These are phyloP conservation scores for Agapanthus africanus DNA, from an alignment of 106 monocot genomes.

Conservation along the genomic window DNA sequence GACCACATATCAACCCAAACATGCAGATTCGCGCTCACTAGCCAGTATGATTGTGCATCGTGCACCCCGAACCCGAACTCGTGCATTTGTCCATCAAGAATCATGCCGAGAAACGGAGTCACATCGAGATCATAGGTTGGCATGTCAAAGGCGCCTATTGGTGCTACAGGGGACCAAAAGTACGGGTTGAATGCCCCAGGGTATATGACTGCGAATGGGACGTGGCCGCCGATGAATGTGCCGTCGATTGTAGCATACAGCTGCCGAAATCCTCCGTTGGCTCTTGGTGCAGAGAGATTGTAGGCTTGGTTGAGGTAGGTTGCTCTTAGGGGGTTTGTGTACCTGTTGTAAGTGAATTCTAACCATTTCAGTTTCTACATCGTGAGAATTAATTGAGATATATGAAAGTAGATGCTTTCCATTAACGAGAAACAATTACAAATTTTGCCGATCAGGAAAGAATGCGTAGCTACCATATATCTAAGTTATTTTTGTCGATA, in stretches of 20 bases:
- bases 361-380: no score
- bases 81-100: slow-evolving; percentile 26
- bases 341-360: neutral
- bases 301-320: slow-evolving; percentile 2
- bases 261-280: slow-evolving; percentile 42
- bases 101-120: slow-evolving; percentile 34
- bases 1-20: no score
- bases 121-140: slow-evolving; percentile 44
- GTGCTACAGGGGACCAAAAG: slow-evolving; percentile 40
- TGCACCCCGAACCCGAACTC: slow-evolving; percentile 25
- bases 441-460: no score
- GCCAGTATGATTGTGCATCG: slow-evolving; percentile 27
- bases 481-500: no score
- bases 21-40: slow-evolving; percentile 44
- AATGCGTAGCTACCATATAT: no score
- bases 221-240: slow-evolving; percentile 24
- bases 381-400: no score
- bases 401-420: no score
- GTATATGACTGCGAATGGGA: slow-evolving; percentile 35
- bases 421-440: no score
- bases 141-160: slow-evolving; percentile 40
- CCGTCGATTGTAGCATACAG: slow-evolving; percentile 32
- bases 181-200: slow-evolving; percentile 34
- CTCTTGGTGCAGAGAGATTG: slow-evolving; percentile 16
- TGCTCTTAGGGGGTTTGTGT: slow-evolving; percentile 35